Percentiles rank a stretch among this genome's conserved stretches.
Conservation (phyloP, 2,329 filamentous ascomycete species). For the Fusarium drepaniforme region DNA sequence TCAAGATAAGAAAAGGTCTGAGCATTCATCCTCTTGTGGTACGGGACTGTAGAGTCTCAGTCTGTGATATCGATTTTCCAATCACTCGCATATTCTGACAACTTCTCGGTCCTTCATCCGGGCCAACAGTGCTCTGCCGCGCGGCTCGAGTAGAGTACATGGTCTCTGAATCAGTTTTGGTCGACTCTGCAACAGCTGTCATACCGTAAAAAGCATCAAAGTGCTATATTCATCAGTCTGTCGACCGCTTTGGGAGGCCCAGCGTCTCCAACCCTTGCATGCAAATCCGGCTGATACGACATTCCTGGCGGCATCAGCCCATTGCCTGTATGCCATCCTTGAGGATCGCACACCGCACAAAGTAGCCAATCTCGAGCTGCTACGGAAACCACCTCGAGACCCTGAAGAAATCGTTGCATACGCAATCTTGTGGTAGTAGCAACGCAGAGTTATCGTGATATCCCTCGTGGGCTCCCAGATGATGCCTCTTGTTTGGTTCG, state of each 20-base stretch:
- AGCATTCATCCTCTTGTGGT: background rate
- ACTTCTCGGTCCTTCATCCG: background rate
- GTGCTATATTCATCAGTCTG: constrained; percentile 10
- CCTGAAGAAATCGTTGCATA: constrained; percentile 3
- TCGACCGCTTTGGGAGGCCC: constrained; percentile 19
- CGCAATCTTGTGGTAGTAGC: constrained; percentile 3
- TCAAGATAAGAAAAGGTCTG: background rate
- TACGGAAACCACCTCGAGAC: constrained; percentile 15
- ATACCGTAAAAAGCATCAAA: constrained; percentile 7
- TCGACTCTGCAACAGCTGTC: constrained; percentile 5
- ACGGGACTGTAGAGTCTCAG: background rate
- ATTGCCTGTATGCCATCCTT: constrained; percentile 33
- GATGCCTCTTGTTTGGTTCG: background rate
- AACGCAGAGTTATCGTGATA: constrained; percentile 2
- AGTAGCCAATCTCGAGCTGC: constrained; percentile 5
- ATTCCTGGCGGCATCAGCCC: constrained; percentile 30
- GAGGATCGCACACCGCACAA: constrained; percentile 15
- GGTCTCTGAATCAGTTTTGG: background rate
- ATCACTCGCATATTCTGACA: constrained; percentile 4
- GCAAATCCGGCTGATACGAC: constrained; percentile 33
- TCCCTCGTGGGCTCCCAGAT: background rate
- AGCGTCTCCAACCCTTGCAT: constrained; percentile 15
- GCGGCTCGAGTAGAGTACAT: constrained; percentile 16
- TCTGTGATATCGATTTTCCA: background rate
- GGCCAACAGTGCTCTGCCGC: background rate